phyloP scores from a whole-genome alignment of 495 filamentous ascomycete species.

The Neurospora sp. region DNA sequence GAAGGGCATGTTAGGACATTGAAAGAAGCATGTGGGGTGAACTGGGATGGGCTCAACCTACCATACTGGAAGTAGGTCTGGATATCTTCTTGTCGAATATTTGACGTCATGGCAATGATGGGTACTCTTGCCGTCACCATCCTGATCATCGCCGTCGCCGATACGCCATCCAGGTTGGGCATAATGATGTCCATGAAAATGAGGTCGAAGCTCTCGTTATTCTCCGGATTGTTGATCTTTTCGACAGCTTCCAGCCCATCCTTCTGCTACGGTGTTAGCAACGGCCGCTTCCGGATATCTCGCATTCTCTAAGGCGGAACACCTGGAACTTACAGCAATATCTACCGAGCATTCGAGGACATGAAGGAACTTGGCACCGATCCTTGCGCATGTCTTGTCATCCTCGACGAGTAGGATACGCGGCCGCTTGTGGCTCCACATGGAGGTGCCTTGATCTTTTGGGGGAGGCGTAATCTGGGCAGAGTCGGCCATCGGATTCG shows the following conservation, averaged over 20 bases:
- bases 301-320: neutral
- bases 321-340: constrained; percentile 61
- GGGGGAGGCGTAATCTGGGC: constrained; percentile 16
- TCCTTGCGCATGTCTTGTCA: constrained; percentile 85
- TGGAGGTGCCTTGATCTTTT: constrained; percentile 24
- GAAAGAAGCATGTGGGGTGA: neutral
- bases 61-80: constrained; percentile 95
- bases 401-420: constrained; percentile 91
- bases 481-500: constrained; percentile 19
- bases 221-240: constrained; percentile 59
- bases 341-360: constrained; percentile 84
- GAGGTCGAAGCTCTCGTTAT: constrained; percentile 70
- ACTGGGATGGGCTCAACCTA: constrained; percentile 34
- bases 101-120: constrained; percentile 97
- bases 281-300: neutral
- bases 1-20: constrained; percentile 10
- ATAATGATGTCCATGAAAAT: constrained; percentile 99
- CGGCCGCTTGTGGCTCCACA: constrained; percentile 70
- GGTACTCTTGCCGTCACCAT: constrained; percentile 76
- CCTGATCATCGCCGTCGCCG: constrained; percentile 86
- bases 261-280: constrained; percentile 10
- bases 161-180: constrained; percentile 92
- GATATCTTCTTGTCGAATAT: constrained; percentile 94
- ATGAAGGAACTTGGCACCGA: constrained; percentile 88
- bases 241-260: constrained; percentile 90